phyloP scores from a whole-genome alignment of 768 basidiomycete species.

The Agaricus subrufescens region DNA sequence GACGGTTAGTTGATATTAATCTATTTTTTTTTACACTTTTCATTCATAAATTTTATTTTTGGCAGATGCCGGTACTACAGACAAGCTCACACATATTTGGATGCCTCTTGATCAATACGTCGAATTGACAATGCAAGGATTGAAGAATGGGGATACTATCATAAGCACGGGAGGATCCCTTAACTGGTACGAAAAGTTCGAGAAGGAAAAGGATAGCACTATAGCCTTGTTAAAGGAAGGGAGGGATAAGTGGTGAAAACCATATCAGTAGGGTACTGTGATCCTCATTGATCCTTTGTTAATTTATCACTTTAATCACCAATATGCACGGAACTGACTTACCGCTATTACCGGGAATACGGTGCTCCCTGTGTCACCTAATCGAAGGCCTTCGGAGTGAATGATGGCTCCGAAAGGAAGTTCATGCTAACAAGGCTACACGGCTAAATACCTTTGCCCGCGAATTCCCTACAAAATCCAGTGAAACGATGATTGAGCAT shows the following conservation, averaged over 20 bases:
- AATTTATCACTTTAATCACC: no score
- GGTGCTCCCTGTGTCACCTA: no score
- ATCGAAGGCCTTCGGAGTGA: no score
- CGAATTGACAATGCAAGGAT: slow-evolving; percentile 19
- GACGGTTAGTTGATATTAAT: slow-evolving; percentile 32
- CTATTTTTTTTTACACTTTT: background rate
- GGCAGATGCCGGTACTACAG: slow-evolving; percentile 43
- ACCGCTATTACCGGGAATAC: no score
- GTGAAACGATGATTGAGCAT: background rate
- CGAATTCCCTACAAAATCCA: no score
- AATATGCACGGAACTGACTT: no score
- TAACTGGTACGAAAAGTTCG: slow-evolving; percentile 20
- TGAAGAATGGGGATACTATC: slow-evolving; percentile 18
- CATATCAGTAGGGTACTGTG: no score
- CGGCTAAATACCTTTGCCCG: no score
- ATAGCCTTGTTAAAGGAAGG: slow-evolving; percentile 4
- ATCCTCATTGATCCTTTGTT: no score
- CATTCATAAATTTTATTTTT: background rate
- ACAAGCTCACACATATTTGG: slow-evolving; percentile 40
- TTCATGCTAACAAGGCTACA: no score
- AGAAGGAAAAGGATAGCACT: slow-evolving; percentile 20
- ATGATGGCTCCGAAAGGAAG: no score
- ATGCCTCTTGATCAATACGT: slow-evolving; percentile 44
- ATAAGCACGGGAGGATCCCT: slow-evolving; percentile 19
- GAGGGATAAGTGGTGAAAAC: slow-evolving; percentile 8